These are phyloP conservation scores for Podaxis sp. DNA, from an alignment of 768 basidiomycete genomes.

Conservation along the genomic window DNA sequence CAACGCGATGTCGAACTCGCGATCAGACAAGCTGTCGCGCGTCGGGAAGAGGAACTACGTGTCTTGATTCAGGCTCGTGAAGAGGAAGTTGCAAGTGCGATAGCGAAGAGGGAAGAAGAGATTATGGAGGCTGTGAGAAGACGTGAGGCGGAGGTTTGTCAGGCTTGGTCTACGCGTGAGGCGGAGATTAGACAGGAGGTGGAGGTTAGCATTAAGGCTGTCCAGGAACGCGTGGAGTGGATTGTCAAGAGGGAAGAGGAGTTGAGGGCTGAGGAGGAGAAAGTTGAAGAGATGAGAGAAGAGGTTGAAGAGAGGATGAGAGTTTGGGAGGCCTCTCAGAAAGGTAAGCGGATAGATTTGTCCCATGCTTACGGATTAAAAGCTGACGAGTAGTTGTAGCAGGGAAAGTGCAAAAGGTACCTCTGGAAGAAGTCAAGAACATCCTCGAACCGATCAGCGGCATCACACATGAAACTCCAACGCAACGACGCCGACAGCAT, in stretches of 20 bases:
- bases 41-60: constrained; percentile 70
- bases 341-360: constrained; percentile 2
- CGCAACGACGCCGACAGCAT: constrained; percentile 22
- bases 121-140: constrained; percentile 65
- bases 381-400: constrained; percentile 25
- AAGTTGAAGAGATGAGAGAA: constrained; percentile 43
- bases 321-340: constrained; percentile 36
- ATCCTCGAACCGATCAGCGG: constrained; percentile 51
- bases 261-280: constrained; percentile 48
- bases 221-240: constrained; percentile 52
- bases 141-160: constrained; percentile 62
- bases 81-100: constrained; percentile 65
- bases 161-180: constrained; percentile 58
- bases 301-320: constrained; percentile 53
- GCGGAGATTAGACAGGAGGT: constrained; percentile 51
- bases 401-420: constrained; percentile 49
- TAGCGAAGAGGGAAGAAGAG: constrained; percentile 67
- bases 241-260: constrained; percentile 53
- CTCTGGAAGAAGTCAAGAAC: constrained; percentile 78
- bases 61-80: constrained; percentile 65
- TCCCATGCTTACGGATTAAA: background rate
- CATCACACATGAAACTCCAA: constrained; percentile 25
- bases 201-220: constrained; percentile 43
- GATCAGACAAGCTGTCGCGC: constrained; percentile 56
- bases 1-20: constrained; percentile 42